A percentile compares a stretch with the other conserved stretches of the same genome.
Evolutionary conservation across 768 basidiomycete genomes (phyloP).

Genomic region (Pholiota molesta): DNA sequence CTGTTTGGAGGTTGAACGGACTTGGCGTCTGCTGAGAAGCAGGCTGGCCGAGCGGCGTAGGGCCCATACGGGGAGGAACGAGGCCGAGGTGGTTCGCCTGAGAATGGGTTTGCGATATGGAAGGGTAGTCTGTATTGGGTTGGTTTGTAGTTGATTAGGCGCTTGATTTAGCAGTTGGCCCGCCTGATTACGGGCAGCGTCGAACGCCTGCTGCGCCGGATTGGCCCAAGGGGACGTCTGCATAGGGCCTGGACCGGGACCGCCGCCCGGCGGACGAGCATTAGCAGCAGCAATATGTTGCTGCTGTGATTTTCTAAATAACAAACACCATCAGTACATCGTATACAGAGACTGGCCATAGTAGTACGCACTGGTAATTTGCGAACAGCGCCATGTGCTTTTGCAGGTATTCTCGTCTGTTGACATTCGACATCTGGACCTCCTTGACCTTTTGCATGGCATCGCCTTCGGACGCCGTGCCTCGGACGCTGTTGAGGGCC

Average conservation of each 20-base stretch:
- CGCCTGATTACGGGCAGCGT: conserved; percentile 7
- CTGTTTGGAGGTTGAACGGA: conserved; percentile 15
- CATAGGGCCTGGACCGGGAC: conserved; percentile 8
- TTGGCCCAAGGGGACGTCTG: conserved; percentile 9
- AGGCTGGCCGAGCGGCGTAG: conserved; percentile 22
- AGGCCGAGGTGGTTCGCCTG: conserved; percentile 22
- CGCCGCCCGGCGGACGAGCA: conserved; percentile 5
- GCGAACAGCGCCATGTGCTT: conserved; percentile 32
- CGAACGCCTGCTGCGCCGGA: conserved; percentile 13
- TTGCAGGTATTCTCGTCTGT: conserved; percentile 39
- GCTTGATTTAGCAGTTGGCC: conserved; percentile 13
- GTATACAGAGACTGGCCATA: no score
- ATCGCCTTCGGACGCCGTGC: conserved; percentile 16
- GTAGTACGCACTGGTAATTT: conserved; percentile 7
- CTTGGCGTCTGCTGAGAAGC: conserved; percentile 14
- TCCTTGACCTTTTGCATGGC: conserved; percentile 19
- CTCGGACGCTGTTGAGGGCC: conserved; percentile 8
- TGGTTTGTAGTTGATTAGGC: conserved; percentile 28
- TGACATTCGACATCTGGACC: conserved; percentile 28
- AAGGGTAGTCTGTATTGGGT: conserved; percentile 27
- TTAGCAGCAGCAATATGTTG: conserved; percentile 4
- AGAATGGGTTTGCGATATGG: conserved; percentile 21
- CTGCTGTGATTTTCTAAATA: conserved; percentile 12
- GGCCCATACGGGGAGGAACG: conserved; percentile 23
- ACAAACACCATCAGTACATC: neutral